phyloP scores from a whole-genome alignment of 163 green algal species.

The Scenedesmus sp. region DNA sequence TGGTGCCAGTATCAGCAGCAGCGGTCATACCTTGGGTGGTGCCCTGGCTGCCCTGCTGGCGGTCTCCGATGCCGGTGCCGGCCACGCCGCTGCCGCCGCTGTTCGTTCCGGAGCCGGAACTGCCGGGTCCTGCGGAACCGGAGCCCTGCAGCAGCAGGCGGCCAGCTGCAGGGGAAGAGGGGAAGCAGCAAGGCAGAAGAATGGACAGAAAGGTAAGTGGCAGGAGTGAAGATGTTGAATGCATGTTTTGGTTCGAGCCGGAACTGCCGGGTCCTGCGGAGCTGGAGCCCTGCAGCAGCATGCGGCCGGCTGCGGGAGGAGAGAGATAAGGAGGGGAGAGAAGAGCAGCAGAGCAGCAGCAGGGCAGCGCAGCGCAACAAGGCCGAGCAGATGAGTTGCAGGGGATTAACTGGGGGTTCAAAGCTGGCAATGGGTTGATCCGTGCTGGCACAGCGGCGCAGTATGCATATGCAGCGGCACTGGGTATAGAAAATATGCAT shows the following conservation, averaged over 20 bases:
- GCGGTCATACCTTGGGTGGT: background rate
- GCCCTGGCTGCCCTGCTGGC: background rate
- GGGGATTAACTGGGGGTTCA: too few species aligned
- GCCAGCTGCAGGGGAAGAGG: background rate
- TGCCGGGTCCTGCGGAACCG: background rate
- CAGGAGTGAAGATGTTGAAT: background rate
- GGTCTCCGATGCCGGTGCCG: background rate
- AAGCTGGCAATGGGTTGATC: too few species aligned
- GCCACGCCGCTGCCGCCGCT: background rate
- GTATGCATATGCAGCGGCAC: too few species aligned
- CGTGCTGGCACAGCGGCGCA: too few species aligned
- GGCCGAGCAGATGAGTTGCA: too few species aligned
- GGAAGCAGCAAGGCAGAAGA: background rate
- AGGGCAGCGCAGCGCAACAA: background rate
- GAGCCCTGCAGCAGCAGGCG: background rate
- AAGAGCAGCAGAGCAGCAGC: background rate
- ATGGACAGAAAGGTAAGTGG: background rate
- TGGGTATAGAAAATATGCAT: too few species aligned
- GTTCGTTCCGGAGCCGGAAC: background rate
- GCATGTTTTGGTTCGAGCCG: background rate
- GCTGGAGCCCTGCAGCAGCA: background rate
- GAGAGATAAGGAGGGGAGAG: too few species aligned
- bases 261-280: background rate
- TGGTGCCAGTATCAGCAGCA: background rate
- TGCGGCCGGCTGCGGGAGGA: background rate